Evolutionary conservation across 495 filamentous ascomycete genomes (phyloP), one percentile per base, ranked within the genome.

Genomic region (Schizothecium vesticola): DNA sequence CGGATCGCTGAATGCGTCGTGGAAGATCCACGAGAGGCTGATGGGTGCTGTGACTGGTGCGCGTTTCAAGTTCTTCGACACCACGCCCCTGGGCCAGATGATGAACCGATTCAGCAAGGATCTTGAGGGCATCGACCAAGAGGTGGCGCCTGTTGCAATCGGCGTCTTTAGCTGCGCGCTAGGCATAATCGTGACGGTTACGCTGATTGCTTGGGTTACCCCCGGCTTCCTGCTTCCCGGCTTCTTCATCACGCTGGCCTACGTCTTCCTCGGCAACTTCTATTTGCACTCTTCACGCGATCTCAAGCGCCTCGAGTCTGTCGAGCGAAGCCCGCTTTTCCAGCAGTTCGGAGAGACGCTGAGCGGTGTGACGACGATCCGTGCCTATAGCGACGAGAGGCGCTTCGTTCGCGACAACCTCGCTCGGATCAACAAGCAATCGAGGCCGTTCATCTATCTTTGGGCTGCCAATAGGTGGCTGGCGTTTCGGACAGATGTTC

Each of bases 61-160:
- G 19, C 92, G 92, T 74, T 96, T 98, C 81, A 91, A 91, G 70
- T 99, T 99, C 83, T 99, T 99, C 75, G 96, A 99, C 76, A 92
- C 92, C 2, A 99, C 96, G 2, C 96, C 96, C 7, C 86, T 97
- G 0, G 96, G 96, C 13, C 95, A 97, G 78, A 85, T 99, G 70
- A 98, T 98, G 91, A 99, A 99, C 77, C 86, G 96, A 51, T 99
- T 99, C 79, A 97, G 94, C 69, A 98, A 97, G 78, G 96, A 98
- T 78, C 84, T 98, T 26, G 95, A 99, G 76, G 88, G 93, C 6
- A 83, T 99, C 67, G 96, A 99, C 70, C 96, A 99, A 77, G 95
- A 98, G 76, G 91, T 98, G 66, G 93, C 95, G 1, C 91, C 94
- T 22, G 87, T 97, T 65, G 93, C 96, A 23, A 91, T 87, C 61